Percentiles rank a stretch among this genome's conserved stretches.
These are phyloP conservation scores for Gaeumannomyces sp. DNA, from an alignment of 2,329 filamentous ascomycete genomes.

Conservation along the genomic window DNA sequence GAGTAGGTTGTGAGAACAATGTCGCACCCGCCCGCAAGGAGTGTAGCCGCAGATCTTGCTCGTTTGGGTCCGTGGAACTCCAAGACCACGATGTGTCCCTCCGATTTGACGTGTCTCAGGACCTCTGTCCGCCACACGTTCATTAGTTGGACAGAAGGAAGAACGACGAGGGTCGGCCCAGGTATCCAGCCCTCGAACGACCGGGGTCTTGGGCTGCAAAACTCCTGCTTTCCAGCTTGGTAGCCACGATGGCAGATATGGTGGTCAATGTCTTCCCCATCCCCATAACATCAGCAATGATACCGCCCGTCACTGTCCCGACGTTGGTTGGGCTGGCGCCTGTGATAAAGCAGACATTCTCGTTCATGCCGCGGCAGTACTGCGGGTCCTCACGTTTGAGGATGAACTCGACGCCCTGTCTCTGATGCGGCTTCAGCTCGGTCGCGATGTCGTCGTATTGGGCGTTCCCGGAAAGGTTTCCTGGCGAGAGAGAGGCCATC, in stretches of 20 bases:
- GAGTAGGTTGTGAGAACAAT: not conserved
- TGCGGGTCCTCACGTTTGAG: not conserved
- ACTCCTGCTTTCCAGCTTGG: not conserved
- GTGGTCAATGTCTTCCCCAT: slow-evolving; percentile 2
- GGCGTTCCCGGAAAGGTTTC: not conserved
- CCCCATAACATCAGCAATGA: slow-evolving; percentile 2
- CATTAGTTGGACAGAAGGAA: not conserved
- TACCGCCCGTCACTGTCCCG: not conserved
- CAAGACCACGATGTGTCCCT: not conserved
- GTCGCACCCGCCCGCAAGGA: not conserved
- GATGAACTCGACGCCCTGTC: slow-evolving; percentile 4
- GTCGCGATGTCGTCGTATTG: not conserved
- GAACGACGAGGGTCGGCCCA: not conserved
- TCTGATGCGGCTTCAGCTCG: slow-evolving; percentile 1
- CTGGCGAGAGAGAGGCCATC: not conserved
- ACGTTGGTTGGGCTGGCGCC: not conserved
- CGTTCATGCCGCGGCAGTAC: not conserved
- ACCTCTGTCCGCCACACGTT: slow-evolving; percentile 1
- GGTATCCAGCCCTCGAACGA: not conserved
- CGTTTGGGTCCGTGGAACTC: slow-evolving; percentile 1
- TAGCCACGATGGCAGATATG: not conserved
- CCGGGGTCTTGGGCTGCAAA: not conserved
- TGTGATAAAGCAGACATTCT: not conserved
- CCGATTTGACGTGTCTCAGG: not conserved
- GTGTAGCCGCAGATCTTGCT: not conserved